Base-by-base conservation (phyloP, 1,139 yeast species). In the Kurtzmaniella natalensis region DNA sequence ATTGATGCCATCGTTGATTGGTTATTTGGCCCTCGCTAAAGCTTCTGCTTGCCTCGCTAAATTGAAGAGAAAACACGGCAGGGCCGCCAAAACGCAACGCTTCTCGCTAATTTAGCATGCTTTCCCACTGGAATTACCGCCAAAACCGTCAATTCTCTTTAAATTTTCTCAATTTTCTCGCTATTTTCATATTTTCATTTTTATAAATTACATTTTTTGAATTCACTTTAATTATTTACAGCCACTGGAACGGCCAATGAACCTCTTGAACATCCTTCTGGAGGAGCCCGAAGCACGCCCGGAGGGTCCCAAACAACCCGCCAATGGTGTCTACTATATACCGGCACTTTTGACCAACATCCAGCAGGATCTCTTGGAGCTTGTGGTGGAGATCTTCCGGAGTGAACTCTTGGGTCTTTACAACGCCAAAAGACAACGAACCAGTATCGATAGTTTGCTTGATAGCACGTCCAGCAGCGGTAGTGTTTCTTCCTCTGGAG, bases 321-420 rank as follows among this genome's bases (percentile, higher is more conserved):
- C 17, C 17, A 31, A 49, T 34, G 59, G 59, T 7, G 62, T 75
- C 1, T 71, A 64, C 45, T 67, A 70, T 44, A 52, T 81, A 13
- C 86, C 88, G 2, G 68, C 80, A 0, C 61, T 68, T 2, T 61
- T 77, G 32, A 71, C 85, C 0, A 50, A 63, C 2, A 55, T 79
- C 9, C 92, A 82, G 47, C 59, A 55, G 31, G 82, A 78, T 40
- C 51, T 81, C 32, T 55, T 65, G 11, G 84, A 78, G 41, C 58
- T 78, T 28, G 52, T 78, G 30, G 45, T 80, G 2, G 68, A 70
- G 20, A 55, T 81, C 17, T 81, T 80, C 45, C 61, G 64, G 15
- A 57, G 64, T 1, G 68, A 72, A 7, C 51, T 78, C n/a, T 43
- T 57, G 9, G 48, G 55, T n/a, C 61, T 61, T 26, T 41, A 56